These are phyloP conservation scores for Lipomyces mesembrius DNA, from an alignment of 805 yeast genomes.

Conservation along the genomic window DNA sequence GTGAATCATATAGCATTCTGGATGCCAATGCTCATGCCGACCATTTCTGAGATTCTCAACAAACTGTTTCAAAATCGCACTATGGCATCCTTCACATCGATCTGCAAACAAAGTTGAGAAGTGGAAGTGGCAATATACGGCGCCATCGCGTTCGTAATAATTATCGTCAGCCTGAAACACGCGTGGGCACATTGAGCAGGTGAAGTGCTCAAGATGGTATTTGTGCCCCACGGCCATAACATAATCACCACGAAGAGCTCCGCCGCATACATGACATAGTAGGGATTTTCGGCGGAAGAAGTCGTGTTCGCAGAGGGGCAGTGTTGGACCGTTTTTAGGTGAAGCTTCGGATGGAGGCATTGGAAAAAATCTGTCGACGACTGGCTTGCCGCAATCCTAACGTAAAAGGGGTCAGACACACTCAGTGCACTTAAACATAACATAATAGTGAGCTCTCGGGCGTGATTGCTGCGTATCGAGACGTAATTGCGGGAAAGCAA, in stretches of 20 bases:
- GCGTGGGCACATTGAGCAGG: slow-evolving; percentile 82
- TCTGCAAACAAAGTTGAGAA: slow-evolving; percentile 85
- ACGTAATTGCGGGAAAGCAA: too few species aligned
- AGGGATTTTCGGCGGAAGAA: slow-evolving; percentile 84
- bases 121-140: slow-evolving; percentile 88
- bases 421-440: not conserved
- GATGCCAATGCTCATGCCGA: slow-evolving; percentile 95
- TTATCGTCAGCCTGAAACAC: slow-evolving; percentile 91
- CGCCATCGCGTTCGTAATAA: slow-evolving; percentile 83
- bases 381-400: slow-evolving; percentile 73
- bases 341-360: slow-evolving; percentile 51
- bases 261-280: slow-evolving; percentile 83
- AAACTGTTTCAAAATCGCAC: slow-evolving; percentile 90
- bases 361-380: slow-evolving; percentile 89
- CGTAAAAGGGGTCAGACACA: not conserved
- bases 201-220: slow-evolving; percentile 93
- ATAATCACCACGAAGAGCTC: slow-evolving; percentile 87
- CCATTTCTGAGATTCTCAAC: slow-evolving; percentile 93
- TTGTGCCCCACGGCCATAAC: slow-evolving; percentile 91
- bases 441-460: not conserved
- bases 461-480: not conserved
- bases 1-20: slow-evolving; percentile 97
- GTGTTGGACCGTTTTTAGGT: slow-evolving; percentile 35
- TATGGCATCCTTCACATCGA: slow-evolving; percentile 90
- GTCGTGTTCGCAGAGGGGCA: slow-evolving; percentile 86